Conservation (phyloP, 768 basidiomycete genomes). For the Collybia sp. region DNA sequence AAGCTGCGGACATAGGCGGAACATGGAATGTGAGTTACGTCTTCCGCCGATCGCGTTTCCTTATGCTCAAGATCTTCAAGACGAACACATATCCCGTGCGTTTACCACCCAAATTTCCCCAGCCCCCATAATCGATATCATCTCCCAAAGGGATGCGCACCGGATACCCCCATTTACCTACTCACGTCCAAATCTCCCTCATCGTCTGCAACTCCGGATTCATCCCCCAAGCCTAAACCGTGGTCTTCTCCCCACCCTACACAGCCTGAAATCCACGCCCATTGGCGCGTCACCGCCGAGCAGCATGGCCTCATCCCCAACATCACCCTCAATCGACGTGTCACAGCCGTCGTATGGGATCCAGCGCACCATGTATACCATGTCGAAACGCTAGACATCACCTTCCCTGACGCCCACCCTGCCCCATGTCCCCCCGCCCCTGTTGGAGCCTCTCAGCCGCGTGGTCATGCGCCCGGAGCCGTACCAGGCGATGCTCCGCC, state of each 20-base stretch:
- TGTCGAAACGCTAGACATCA: slow-evolving; percentile 26
- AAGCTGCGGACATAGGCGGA: slow-evolving; percentile 39
- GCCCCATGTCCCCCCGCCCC: no score
- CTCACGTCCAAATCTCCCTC: no score
- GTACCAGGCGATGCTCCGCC: no score
- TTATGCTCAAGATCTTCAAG: slow-evolving; percentile 14
- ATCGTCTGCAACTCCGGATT: slow-evolving; percentile 8
- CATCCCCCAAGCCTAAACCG: slow-evolving; percentile 32
- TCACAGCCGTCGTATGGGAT: slow-evolving; percentile 44
- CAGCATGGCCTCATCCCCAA: slow-evolving; percentile 37
- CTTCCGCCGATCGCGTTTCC: background rate
- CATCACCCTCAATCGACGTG: slow-evolving; percentile 38
- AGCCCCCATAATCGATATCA: background rate
- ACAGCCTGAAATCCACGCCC: slow-evolving; percentile 36
- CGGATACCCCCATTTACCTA: slow-evolving; percentile 30
- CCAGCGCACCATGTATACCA: slow-evolving; percentile 26
- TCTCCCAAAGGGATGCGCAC: slow-evolving; percentile 31
- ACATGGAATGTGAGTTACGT: slow-evolving; percentile 43
- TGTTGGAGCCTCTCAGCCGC: no score
- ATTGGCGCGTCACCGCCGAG: slow-evolving; percentile 26
- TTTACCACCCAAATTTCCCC: no score
- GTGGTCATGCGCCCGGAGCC: no score
- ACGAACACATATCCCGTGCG: slow-evolving; percentile 28
- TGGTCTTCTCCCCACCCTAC: slow-evolving; percentile 33
- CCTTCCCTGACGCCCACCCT: no score